Conservation (phyloP, 2,329 filamentous ascomycete species). For the Fusarium mangiferae region DNA sequence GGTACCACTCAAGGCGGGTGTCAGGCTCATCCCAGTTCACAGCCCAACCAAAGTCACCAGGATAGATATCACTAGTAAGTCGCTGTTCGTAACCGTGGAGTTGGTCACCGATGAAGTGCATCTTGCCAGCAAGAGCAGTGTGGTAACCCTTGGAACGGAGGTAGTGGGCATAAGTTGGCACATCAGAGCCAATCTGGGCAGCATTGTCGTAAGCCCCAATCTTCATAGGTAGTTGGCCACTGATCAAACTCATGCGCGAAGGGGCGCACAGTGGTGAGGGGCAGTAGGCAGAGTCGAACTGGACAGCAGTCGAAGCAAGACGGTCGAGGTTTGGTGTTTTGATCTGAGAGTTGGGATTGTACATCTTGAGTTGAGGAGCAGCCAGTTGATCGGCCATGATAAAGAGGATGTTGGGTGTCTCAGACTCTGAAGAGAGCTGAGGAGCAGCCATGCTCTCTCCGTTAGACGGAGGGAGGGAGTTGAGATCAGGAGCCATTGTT, state of each 20-base stretch:
- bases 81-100: slow-evolving; percentile 93
- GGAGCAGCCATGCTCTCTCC: slow-evolving; percentile 31
- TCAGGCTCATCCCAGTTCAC: slow-evolving; percentile 96
- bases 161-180: slow-evolving; percentile 93
- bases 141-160: slow-evolving; percentile 86
- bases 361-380: slow-evolving; percentile 89
- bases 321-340: slow-evolving; percentile 90
- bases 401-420: slow-evolving; percentile 66
- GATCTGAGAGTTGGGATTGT: slow-evolving; percentile 89
- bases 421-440: slow-evolving; percentile 37
- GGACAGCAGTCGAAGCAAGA: slow-evolving; percentile 82
- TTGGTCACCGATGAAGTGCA: slow-evolving; percentile 97
- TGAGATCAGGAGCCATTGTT: slow-evolving; percentile 77
- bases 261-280: slow-evolving; percentile 93
- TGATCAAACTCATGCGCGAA: slow-evolving; percentile 94
- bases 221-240: slow-evolving; percentile 88
- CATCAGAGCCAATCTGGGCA: slow-evolving; percentile 82
- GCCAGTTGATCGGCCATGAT: slow-evolving; percentile 98
- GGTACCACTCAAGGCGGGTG: slow-evolving; percentile 90
- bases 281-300: slow-evolving; percentile 95
- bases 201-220: slow-evolving; percentile 95
- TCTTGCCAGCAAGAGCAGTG: slow-evolving; percentile 91
- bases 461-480: slow-evolving; percentile 72
- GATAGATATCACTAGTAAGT: slow-evolving; percentile 95
- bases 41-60: slow-evolving; percentile 92